Conservation (phyloP, 2,329 filamentous ascomycete genomes). For the Cladosporium sp. region DNA sequence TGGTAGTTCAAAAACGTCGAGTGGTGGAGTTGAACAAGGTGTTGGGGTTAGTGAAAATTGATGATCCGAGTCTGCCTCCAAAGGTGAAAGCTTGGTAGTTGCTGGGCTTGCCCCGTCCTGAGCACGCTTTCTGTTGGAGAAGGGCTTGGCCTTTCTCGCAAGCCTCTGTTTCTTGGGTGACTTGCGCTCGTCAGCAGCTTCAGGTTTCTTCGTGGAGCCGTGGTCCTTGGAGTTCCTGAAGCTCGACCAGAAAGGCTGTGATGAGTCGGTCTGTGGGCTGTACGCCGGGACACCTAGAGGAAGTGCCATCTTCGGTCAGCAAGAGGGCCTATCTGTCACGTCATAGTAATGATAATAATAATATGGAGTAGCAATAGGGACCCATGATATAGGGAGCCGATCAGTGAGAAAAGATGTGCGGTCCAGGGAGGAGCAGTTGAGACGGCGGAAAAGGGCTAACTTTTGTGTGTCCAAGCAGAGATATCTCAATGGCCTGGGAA, state of each 20-base stretch:
- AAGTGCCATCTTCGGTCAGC: constrained; percentile 20
- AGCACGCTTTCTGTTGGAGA: constrained; percentile 14
- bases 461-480: constrained; percentile 9
- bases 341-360: constrained; percentile 9
- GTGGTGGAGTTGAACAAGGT: constrained; percentile 8
- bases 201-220: background rate
- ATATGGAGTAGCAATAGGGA: constrained; percentile 11
- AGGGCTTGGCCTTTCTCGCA: constrained; percentile 17
- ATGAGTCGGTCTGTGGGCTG: constrained; percentile 5
- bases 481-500: constrained; percentile 4
- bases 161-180: constrained; percentile 11
- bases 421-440: constrained; percentile 1
- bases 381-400: constrained; percentile 10
- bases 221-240: constrained; percentile 5
- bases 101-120: constrained; percentile 6
- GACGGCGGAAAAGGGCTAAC: constrained; percentile 12
- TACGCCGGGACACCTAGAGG: constrained; percentile 17
- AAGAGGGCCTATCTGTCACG: constrained; percentile 12
- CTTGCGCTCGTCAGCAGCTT: constrained; percentile 3
- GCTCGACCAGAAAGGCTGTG: constrained; percentile 5
- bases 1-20: constrained; percentile 17
- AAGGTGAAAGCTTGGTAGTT: background rate
- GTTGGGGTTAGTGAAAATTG: background rate
- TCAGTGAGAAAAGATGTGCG: constrained; percentile 3
- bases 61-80: background rate